Conservation (phyloP, 805 yeast genomes). For the Debaryomyces maramus region DNA sequence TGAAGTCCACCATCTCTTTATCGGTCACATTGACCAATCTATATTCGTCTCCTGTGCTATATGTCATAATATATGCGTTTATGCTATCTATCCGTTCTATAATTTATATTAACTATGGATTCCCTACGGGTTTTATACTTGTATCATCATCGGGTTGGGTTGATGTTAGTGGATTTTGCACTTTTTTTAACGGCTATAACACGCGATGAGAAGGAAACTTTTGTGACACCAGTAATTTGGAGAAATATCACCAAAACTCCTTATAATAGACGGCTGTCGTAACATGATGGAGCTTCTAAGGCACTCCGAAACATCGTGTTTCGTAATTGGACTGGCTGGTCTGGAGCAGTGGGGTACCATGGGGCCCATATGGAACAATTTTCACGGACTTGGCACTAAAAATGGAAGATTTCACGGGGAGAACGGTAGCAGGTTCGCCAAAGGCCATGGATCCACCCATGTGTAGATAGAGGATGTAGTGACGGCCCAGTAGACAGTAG, state of each 20-base stretch:
- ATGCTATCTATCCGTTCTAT: neutral
- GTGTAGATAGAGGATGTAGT: too few species aligned
- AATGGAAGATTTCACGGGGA: too few species aligned
- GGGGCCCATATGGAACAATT: too few species aligned
- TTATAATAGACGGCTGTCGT: too few species aligned
- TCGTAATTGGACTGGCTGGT: too few species aligned
- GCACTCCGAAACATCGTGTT: too few species aligned
- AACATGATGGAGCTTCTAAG: too few species aligned
- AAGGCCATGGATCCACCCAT: too few species aligned
- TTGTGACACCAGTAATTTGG: neutral
- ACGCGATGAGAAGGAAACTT: constrained; percentile 1
- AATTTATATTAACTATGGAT: neutral
- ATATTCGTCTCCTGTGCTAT: constrained; percentile 7
- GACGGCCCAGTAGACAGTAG: too few species aligned
- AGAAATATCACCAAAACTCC: neutral
- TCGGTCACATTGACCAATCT: constrained; percentile 22
- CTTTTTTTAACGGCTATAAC: constrained; percentile 1
- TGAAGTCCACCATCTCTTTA: constrained; percentile 25
- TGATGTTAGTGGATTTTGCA: constrained; percentile 3
- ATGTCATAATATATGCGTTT: constrained; percentile 1
- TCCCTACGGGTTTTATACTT: neutral
- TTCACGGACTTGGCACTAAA: too few species aligned
- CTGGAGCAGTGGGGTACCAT: too few species aligned
- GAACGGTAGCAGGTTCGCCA: too few species aligned
- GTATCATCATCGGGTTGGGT: neutral